A percentile compares a stretch with the other conserved stretches of the same genome.
These are phyloP conservation scores for Hypoxylon sp. DNA, from an alignment of 2,329 filamentous ascomycete genomes.

Conservation along the genomic window DNA sequence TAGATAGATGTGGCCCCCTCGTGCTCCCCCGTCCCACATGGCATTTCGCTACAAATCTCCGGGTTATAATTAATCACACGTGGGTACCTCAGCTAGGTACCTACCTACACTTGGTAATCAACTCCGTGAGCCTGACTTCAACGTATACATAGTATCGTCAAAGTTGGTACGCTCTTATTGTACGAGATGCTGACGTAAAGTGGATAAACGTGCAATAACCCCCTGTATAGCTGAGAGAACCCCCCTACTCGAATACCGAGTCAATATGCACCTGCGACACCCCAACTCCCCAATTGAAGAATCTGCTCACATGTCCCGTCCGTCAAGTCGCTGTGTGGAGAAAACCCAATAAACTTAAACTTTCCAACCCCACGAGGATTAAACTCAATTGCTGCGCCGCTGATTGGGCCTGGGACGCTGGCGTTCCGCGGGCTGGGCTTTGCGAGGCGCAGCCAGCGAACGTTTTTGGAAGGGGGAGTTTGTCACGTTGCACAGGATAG, in stretches of 20 bases:
- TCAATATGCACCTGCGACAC: neutral
- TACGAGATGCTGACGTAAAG: neutral
- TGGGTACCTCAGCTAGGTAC: too few species aligned
- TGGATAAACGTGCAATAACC: neutral
- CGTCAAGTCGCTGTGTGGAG: slow-evolving; percentile 5
- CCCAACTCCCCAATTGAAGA: neutral
- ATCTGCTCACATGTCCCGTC: neutral
- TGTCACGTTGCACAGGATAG: slow-evolving; percentile 18
- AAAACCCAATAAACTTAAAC: slow-evolving; percentile 9
- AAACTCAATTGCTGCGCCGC: slow-evolving; percentile 4
- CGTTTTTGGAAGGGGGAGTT: neutral
- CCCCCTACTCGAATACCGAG: neutral
- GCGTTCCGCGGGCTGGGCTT: neutral
- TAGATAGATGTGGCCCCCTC: slow-evolving; percentile 6
- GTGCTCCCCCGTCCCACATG: slow-evolving; percentile 14
- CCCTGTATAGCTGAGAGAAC: neutral
- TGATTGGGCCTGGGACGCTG: slow-evolving; percentile 17
- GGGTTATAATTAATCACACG: slow-evolving; percentile 19
- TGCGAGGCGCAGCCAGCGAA: neutral
- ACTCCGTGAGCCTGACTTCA: neutral
- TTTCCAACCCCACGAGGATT: slow-evolving; percentile 13
- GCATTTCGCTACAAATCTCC: neutral
- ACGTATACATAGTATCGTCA: too few species aligned
- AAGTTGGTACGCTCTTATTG: too few species aligned
- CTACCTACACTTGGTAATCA: neutral